phyloP scores from a whole-genome alignment of 805 yeast species.

The Spathaspora arborariae region DNA sequence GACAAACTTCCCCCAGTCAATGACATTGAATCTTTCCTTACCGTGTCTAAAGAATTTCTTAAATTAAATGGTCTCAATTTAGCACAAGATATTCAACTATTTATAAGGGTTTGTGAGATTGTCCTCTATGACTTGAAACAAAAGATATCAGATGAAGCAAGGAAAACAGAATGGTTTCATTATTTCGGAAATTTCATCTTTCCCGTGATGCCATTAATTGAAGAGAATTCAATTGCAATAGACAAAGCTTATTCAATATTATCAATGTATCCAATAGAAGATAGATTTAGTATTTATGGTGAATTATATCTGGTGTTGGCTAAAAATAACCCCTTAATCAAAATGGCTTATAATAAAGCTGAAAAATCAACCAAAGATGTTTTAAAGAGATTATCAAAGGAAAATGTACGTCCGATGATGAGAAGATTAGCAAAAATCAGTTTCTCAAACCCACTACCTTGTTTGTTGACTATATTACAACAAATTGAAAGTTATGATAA shows the following conservation, averaged over 20 bases:
- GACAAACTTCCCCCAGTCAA: conserved; percentile 33
- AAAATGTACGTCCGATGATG: conserved; percentile 70
- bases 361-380: conserved; percentile 77
- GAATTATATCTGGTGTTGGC: conserved; percentile 61
- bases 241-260: conserved; percentile 59
- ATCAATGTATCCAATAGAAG: conserved; percentile 51
- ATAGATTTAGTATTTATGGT: conserved; percentile 75
- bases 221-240: conserved; percentile 55
- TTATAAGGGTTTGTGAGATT: conserved; percentile 62
- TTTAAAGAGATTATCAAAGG: conserved; percentile 77
- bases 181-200: conserved; percentile 63
- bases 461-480: conserved; percentile 63
- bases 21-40: conserved; percentile 42
- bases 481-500: conserved; percentile 93
- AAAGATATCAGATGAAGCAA: conserved; percentile 11
- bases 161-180: conserved; percentile 45
- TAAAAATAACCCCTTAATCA: conserved; percentile 53
- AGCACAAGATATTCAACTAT: conserved; percentile 43
- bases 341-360: conserved; percentile 58
- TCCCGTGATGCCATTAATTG: conserved; percentile 55
- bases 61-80: conserved; percentile 54
- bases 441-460: conserved; percentile 74
- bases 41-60: conserved; percentile 47
- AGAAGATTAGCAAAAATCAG: conserved; percentile 68
- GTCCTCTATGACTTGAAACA: conserved; percentile 36